Evolutionary conservation across 2,329 filamentous ascomycete genomes (phyloP).

Genomic region (Atkinsonella texensis): DNA sequence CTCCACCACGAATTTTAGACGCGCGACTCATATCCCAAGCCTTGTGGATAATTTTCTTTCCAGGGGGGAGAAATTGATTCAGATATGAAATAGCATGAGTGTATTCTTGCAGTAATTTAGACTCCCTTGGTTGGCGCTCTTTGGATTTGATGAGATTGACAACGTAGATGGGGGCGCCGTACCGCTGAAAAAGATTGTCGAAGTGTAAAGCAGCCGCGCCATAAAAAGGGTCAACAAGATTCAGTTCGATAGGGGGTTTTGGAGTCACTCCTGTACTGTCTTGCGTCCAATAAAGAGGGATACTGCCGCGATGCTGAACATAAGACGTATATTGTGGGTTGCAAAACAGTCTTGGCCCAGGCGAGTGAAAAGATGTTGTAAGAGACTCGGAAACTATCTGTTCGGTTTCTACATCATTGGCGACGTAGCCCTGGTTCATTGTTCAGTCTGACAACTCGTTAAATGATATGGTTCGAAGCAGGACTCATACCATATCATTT

Average conservation of each 20-base stretch:
- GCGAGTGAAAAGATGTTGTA: slow-evolving; percentile 90
- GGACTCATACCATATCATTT: slow-evolving; percentile 56
- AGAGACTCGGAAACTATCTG: slow-evolving; percentile 93
- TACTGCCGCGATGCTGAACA: slow-evolving; percentile 91
- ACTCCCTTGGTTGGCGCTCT: slow-evolving; percentile 81
- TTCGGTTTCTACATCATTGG: slow-evolving; percentile 97
- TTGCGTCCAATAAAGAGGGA: slow-evolving; percentile 94
- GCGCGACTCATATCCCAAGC: slow-evolving; percentile 98
- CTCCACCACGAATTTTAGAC: slow-evolving; percentile 80
- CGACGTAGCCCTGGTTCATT: slow-evolving; percentile 60
- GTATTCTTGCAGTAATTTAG: slow-evolving; percentile 79
- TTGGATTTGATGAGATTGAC: slow-evolving; percentile 84
- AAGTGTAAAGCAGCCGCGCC: slow-evolving; percentile 88
- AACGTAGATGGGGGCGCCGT: slow-evolving; percentile 84
- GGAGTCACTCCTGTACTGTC: slow-evolving; percentile 91
- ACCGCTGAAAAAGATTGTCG: slow-evolving; percentile 84
- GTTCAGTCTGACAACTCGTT: too few relatives aligned
- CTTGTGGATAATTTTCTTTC: slow-evolving; percentile 82
- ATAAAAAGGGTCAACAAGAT: slow-evolving; percentile 93
- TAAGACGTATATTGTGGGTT: slow-evolving; percentile 93
- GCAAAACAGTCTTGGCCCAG: slow-evolving; percentile 72
- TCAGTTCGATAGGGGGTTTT: slow-evolving; percentile 91
- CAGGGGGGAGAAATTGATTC: slow-evolving; percentile 79
- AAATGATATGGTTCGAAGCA: not conserved
- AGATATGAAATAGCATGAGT: slow-evolving; percentile 81